A percentile compares a stretch with the other conserved stretches of the same genome.
phyloP scores from a whole-genome alignment of 495 filamentous ascomycete species.

The Trichoderma asperelloides region DNA sequence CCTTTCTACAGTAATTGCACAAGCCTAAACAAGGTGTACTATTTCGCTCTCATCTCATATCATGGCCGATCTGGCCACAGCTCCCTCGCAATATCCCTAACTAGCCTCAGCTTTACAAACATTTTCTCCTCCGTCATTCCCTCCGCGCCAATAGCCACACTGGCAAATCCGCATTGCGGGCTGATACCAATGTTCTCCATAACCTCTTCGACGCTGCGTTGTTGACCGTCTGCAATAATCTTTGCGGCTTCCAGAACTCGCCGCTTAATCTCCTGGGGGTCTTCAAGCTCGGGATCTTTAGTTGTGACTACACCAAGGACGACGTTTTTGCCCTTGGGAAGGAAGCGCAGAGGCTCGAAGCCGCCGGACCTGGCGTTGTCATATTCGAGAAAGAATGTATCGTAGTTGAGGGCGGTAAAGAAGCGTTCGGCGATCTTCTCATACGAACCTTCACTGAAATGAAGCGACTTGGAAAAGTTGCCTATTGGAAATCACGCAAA shows the following conservation, averaged over 20 bases:
- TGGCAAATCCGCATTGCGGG: constrained; percentile 66
- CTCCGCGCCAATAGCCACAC: constrained; percentile 6
- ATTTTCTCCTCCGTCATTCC: constrained; percentile 47
- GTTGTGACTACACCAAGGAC: constrained; percentile 68
- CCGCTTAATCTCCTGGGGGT: constrained; percentile 63
- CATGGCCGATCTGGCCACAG: constrained; percentile 54
- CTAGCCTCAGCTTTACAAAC: constrained; percentile 54
- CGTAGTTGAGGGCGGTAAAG: constrained; percentile 64
- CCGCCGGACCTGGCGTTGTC: constrained; percentile 42
- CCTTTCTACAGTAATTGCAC: too few relatives aligned
- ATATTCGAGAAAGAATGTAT: constrained; percentile 80
- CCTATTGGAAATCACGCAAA: constrained; percentile 25
- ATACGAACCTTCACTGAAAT: constrained; percentile 75
- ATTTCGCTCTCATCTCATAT: background rate
- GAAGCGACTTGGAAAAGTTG: constrained; percentile 68
- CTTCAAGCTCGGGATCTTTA: constrained; percentile 65
- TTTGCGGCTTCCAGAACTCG: constrained; percentile 59
- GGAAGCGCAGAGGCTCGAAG: constrained; percentile 65
- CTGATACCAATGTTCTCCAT: constrained; percentile 60
- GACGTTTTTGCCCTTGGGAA: constrained; percentile 66
- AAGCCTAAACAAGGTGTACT: background rate
- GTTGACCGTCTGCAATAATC: constrained; percentile 61
- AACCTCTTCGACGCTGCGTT: constrained; percentile 53
- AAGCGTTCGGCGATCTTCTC: constrained; percentile 72
- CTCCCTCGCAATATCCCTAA: constrained; percentile 51